Percentiles rank a stretch among this genome's conserved stretches.
Evolutionary conservation across 257 asterid species (phyloP).

Genomic region (Datura wrightii): DNA sequence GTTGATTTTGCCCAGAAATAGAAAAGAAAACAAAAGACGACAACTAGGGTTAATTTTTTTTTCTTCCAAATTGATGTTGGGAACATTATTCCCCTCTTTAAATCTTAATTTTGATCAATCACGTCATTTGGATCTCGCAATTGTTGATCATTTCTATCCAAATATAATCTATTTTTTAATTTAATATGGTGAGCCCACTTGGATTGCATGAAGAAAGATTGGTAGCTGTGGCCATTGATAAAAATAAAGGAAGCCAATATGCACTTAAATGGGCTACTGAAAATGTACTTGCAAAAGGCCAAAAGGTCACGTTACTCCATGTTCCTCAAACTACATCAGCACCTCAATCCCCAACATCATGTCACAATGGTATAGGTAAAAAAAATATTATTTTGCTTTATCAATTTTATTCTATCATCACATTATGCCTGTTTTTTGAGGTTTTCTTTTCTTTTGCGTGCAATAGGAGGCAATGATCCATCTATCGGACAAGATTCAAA

Average conservation of each 20-base stretch:
- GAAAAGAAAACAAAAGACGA: background rate
- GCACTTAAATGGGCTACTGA: constrained; percentile 37
- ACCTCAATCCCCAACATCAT: constrained; percentile 17
- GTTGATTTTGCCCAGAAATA: background rate
- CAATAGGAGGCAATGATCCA: constrained; percentile 7
- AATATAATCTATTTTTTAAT: background rate
- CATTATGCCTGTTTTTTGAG: background rate
- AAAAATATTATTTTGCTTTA: background rate
- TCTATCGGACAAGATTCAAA: constrained; percentile 4
- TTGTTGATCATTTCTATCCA: background rate
- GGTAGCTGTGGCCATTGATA: constrained; percentile 36
- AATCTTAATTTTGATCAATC: background rate
- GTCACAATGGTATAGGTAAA: background rate
- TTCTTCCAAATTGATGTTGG: constrained; percentile 1
- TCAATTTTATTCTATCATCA: background rate
- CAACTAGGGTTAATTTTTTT: background rate
- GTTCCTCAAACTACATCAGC: constrained; percentile 14
- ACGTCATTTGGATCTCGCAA: background rate
- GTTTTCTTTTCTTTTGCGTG: background rate
- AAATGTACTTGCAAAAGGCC: constrained; percentile 31
- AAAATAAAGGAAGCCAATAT: constrained; percentile 35
- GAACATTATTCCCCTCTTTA: constrained; percentile 11
- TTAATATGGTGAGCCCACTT: constrained; percentile 8
- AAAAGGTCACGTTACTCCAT: constrained; percentile 32
- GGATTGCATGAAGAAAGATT: constrained; percentile 29